A percentile compares a stretch with the other conserved stretches of the same genome.
Evolutionary conservation across 2,329 filamentous ascomycete species (phyloP).

Genomic region (Diaporthe citri): DNA sequence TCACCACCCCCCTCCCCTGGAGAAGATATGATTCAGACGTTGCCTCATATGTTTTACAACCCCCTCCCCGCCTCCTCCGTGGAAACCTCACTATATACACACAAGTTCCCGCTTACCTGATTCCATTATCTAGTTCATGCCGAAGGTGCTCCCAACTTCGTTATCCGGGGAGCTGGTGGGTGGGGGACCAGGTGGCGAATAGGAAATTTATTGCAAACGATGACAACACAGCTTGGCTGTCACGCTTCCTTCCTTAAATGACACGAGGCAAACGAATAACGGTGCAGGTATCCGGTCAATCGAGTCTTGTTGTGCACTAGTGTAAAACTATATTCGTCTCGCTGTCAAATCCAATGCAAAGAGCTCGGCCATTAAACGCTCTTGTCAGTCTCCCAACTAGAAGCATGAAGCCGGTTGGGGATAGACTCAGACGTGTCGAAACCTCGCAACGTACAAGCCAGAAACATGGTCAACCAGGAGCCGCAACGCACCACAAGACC

Average conservation of each 20-base stretch:
- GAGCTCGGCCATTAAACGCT: background rate
- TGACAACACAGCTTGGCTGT: background rate
- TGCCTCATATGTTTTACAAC: background rate
- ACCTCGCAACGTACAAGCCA: background rate
- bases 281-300: background rate
- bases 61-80: background rate
- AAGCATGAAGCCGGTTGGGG: background rate
- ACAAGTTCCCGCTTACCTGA: background rate
- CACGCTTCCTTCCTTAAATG: background rate
- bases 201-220: background rate
- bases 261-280: background rate
- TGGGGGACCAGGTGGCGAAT: background rate
- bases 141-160: background rate
- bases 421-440: background rate
- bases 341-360: background rate
- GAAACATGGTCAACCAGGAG: background rate
- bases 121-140: too few species aligned
- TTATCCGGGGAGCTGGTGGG: background rate
- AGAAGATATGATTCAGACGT: background rate
- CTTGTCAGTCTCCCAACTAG: background rate
- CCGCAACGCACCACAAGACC: background rate
- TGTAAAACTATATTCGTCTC: background rate
- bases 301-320: background rate
- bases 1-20: background rate
- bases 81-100: background rate